Conservation (phyloP, 768 basidiomycete species). For the Amanita polypyramis region DNA sequence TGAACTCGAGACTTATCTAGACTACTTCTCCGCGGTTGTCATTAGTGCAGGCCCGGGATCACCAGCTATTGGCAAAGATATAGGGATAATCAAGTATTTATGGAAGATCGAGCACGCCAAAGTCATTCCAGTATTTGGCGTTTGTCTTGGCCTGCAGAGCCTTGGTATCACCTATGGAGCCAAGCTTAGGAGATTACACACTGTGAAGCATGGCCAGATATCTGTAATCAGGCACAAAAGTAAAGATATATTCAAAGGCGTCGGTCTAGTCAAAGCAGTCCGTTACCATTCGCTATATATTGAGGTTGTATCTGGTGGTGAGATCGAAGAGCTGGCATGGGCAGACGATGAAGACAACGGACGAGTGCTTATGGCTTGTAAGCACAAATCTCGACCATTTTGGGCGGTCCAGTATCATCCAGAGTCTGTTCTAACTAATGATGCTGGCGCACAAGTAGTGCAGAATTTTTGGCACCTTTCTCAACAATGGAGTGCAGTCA, state of each 20-base stretch:
- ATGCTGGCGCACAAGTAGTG: slow-evolving; percentile 58
- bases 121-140: slow-evolving; percentile 68
- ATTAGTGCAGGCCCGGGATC: slow-evolving; percentile 80
- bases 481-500: slow-evolving; percentile 38
- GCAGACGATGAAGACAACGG: slow-evolving; percentile 61
- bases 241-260: slow-evolving; percentile 49
- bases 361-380: slow-evolving; percentile 62
- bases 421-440: slow-evolving; percentile 66
- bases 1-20: slow-evolving; percentile 41
- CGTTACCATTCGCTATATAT: slow-evolving; percentile 77
- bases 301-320: slow-evolving; percentile 30
- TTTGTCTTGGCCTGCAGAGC: slow-evolving; percentile 78
- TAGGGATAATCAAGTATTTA: slow-evolving; percentile 59
- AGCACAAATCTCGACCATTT: slow-evolving; percentile 56
- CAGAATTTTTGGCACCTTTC: slow-evolving; percentile 69
- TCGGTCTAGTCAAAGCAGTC: slow-evolving; percentile 47
- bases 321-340: slow-evolving; percentile 65
- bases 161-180: slow-evolving; percentile 59
- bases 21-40: slow-evolving; percentile 56
- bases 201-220: slow-evolving; percentile 76
- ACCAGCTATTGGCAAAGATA: slow-evolving; percentile 47
- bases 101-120: slow-evolving; percentile 50
- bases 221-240: slow-evolving; percentile 52
- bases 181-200: slow-evolving; percentile 39
- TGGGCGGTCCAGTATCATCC: slow-evolving; percentile 91